A percentile compares a stretch with the other conserved stretches of the same genome.
Conservation (phyloP, 192 early-diverging fungal genomes). For the Irineochytrium annulatum region DNA sequence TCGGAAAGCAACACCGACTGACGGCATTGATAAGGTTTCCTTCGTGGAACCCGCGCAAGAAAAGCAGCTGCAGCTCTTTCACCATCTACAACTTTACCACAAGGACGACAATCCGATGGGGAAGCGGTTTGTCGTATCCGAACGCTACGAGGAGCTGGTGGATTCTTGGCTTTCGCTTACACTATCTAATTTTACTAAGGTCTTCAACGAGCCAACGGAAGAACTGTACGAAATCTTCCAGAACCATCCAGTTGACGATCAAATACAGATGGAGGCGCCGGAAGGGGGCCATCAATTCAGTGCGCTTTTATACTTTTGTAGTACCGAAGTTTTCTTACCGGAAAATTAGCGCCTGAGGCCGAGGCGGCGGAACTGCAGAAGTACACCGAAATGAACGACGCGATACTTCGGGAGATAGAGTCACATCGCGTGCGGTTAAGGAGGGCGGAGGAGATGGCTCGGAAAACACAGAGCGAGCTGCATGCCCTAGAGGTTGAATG, state of each 20-base stretch:
- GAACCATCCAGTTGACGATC: constrained; percentile 47
- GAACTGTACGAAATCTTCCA: constrained; percentile 61
- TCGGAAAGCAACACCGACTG: too few relatives aligned
- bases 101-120: constrained; percentile 64
- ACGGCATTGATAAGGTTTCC: too few relatives aligned
- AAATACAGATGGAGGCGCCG: constrained; percentile 36
- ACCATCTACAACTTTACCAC: constrained; percentile 88
- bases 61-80: constrained; percentile 80
- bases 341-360: constrained; percentile 36
- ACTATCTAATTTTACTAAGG: constrained; percentile 23
- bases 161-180: constrained; percentile 10
- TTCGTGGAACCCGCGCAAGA: constrained; percentile 68
- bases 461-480: constrained; percentile 15
- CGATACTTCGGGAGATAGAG: constrained; percentile 55
- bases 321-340: not conserved
- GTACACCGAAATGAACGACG: constrained; percentile 54
- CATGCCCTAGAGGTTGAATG: constrained; percentile 5
- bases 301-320: not conserved
- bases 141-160: constrained; percentile 81
- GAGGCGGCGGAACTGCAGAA: constrained; percentile 69
- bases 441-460: constrained; percentile 9
- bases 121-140: constrained; percentile 66
- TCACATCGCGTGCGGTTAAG: constrained; percentile 28
- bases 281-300: constrained; percentile 18
- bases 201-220: constrained; percentile 82